Base-by-base conservation (phyloP, 129 eudicot genomes). In the Rutidosis leptorrhynchoides region DNA sequence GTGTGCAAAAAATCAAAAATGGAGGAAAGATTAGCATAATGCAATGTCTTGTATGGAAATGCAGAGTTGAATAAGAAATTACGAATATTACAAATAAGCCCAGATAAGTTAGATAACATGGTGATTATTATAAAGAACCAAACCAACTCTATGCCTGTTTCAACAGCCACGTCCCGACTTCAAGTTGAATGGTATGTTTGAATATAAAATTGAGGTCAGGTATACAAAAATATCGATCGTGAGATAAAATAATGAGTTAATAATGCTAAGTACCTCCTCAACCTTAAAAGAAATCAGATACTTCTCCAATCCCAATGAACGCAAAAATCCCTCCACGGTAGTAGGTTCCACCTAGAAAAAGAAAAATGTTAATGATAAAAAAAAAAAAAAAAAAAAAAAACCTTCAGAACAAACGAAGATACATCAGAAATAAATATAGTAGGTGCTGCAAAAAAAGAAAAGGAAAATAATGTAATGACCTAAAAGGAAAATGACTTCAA, bases 311-410 rank as follows among this genome's bases (percentile, higher is more conserved):
- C 83, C 83, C 71, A 90, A 62, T 16, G 90, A 70, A 21, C 74
- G 87, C 80, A 90, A 70, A 59, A 90, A 83, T 57, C 85, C 80
- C 30, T 90, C 93, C 33, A 90, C 86, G 12, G 95, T 84, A 11
- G 24, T 77, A 62, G 77, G 82, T 67, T 84, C 93, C 32, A 74
- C 87, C 97, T 90, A 78, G 56, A 76, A 70, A 10, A n/a, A n/a
- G n/a, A n/a, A n/a, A n/a, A n/a, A n/a, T n/a, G n/a, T n/a, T n/a
- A n/a, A n/a, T n/a, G n/a, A n/a, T 16, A 72, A 28, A 68, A 51
- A 24, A 17, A 60, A 26, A 71, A 48, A 17, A 49, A 27, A 45
- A n/a, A 64, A 69, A 10, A 30, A 25, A 57, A 15, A 7, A 19
- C 14, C 35, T 40, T 71, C 28, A 75, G 49, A 43, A 58, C 42